Evolutionary conservation across 176 grass and related monocot genomes (phyloP), one percentile per base, ranked within the genome.

Genomic region (Aegilops bicornis): DNA sequence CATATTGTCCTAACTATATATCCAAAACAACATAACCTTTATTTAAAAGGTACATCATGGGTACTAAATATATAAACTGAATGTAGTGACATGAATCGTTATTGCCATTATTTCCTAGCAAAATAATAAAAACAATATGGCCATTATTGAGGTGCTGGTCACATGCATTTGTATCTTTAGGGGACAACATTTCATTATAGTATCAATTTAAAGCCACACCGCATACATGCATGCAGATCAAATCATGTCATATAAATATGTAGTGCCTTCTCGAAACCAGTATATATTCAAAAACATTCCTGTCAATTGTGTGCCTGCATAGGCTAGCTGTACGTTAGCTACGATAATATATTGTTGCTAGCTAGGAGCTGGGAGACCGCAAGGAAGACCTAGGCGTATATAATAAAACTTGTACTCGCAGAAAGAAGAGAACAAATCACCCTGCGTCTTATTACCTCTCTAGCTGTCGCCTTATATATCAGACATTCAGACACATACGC

Each of bases 81-180:
- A 22, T 58, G 8, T 40, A n/a, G 16, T 36, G 54, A 61, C 19
- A n/a, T 48, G 3, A 72, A 78, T 71, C 40, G 3, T 12, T 43
- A 43, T 65, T n/a, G 12, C 39, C 15, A 36, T 72, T 59, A 59
- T 59, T 59, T 59, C 19, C 54, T 59, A 59, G 19, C 54, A 59
- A 22, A 58, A 58, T 42, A 42, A 59, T 59, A 22, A 59, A 56
- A 59, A 58, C 19, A 20, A 20, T 9, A 59, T 65, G 30, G 12
- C 30, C 29, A 37, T 72, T 64, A 71, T 64, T 88, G 30, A n/a
- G 31, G 69, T 39, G 32, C 20, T 72, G 42, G 73, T 83, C 89
- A 83, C 89, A 79, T 90, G 89, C 80, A 87, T 83, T 83, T 90
- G 84, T 86, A 73, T 90, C 58, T 65, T 67, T 36, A 56, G 62